These are phyloP conservation scores for Suillus plorans DNA, from an alignment of 768 basidiomycete species.

Conservation along the genomic window DNA sequence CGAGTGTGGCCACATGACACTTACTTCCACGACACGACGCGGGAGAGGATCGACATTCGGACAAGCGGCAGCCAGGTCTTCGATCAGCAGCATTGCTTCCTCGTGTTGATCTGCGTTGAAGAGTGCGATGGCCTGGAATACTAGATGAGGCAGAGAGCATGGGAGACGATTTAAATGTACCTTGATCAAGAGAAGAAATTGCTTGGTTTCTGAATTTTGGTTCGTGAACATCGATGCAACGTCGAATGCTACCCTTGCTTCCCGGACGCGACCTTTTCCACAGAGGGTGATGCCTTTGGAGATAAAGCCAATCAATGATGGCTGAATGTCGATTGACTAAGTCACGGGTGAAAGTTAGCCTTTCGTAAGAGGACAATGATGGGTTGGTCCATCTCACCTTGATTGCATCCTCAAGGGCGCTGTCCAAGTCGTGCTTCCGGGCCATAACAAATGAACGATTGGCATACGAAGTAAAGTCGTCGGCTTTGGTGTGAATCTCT, in stretches of 20 bases:
- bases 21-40: neutral
- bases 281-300: neutral
- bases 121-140: neutral
- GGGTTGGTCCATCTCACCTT: neutral
- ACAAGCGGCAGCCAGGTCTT: neutral
- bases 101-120: neutral
- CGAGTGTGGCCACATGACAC: neutral
- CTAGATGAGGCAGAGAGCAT: neutral
- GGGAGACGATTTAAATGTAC: neutral
- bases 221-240: neutral
- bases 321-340: neutral
- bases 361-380: neutral
- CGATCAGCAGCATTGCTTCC: neutral
- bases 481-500: neutral
- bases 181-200: neutral
- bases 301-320: neutral
- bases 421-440: neutral
- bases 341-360: neutral
- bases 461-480: neutral
- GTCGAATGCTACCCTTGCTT: neutral
- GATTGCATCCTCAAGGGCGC: neutral
- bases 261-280: neutral
- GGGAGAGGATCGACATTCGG: neutral
- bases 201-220: neutral
- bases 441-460: neutral